Evolutionary conservation across 192 early-diverging fungal genomes (phyloP).

Genomic region (Coemansia sp.): DNA sequence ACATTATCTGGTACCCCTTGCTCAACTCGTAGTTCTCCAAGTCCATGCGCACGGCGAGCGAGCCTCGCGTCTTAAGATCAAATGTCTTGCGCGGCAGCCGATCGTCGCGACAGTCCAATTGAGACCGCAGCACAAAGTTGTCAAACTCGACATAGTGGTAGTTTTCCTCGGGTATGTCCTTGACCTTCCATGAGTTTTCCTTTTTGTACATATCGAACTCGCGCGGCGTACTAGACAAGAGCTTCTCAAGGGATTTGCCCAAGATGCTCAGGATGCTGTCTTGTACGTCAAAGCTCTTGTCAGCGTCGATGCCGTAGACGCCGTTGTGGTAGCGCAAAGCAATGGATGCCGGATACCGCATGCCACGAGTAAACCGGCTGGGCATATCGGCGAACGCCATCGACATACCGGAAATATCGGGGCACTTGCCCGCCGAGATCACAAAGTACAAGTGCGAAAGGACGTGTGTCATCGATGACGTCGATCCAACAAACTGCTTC

Average conservation of each 20-base stretch:
- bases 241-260: conserved; percentile 87
- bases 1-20: conserved; percentile 68
- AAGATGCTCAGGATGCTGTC: conserved; percentile 73
- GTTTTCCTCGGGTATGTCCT: conserved; percentile 59
- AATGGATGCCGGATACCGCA: conserved; percentile 68
- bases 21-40: conserved; percentile 67
- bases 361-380: conserved; percentile 61
- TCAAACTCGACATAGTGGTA: conserved; percentile 70
- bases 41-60: conserved; percentile 80
- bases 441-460: conserved; percentile 77
- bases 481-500: conserved; percentile 77
- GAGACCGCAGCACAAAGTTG: conserved; percentile 81
- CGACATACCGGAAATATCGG: conserved; percentile 65
- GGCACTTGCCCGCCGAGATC: conserved; percentile 62
- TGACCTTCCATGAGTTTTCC: conserved; percentile 54
- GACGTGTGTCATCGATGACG: conserved; percentile 79
- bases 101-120: conserved; percentile 82
- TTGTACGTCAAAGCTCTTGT: conserved; percentile 71
- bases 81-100: conserved; percentile 78
- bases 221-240: conserved; percentile 65
- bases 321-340: conserved; percentile 69
- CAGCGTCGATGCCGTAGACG: conserved; percentile 80
- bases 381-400: conserved; percentile 63
- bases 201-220: conserved; percentile 74
- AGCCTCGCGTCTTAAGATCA: conserved; percentile 91